Percentiles rank a stretch among this genome's conserved stretches.
These are phyloP conservation scores for Elaphomyces granulatus DNA, from an alignment of 495 filamentous ascomycete genomes.

Conservation along the genomic window DNA sequence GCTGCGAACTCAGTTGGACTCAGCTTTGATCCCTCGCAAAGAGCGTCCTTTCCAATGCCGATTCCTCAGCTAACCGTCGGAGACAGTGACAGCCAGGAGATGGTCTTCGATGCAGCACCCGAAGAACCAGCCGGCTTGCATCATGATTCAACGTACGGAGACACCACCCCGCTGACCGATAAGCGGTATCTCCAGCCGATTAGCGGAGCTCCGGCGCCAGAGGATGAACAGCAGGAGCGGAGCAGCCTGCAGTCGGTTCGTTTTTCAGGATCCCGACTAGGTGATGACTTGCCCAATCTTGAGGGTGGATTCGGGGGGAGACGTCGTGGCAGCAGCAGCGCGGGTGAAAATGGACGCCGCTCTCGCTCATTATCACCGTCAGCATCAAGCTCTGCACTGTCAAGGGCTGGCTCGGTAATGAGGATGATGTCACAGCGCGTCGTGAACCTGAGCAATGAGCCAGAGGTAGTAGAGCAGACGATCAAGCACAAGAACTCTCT, in stretches of 20 bases:
- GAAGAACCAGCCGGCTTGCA: constrained; percentile 40
- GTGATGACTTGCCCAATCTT: constrained; percentile 45
- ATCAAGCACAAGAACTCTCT: constrained; percentile 49
- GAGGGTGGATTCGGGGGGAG: constrained; percentile 37
- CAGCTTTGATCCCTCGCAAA: constrained; percentile 31
- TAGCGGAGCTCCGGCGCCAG: constrained; percentile 37
- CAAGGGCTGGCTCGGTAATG: constrained; percentile 78
- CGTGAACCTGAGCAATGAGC: constrained; percentile 90
- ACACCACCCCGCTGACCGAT: constrained; percentile 53
- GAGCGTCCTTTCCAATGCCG: not conserved
- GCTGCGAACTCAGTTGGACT: constrained; percentile 48
- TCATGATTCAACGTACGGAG: constrained; percentile 41
- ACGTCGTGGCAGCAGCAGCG: constrained; percentile 33
- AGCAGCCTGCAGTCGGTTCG: constrained; percentile 42
- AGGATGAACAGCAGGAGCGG: constrained; percentile 40
- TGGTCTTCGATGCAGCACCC: constrained; percentile 5
- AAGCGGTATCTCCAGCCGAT: constrained; percentile 49
- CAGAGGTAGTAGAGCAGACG: constrained; percentile 61
- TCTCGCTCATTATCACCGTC: constrained; percentile 53
- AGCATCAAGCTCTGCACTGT: constrained; percentile 49
- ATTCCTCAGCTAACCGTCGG: constrained; percentile 6
- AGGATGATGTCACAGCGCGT: constrained; percentile 96
- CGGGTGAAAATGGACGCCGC: constrained; percentile 22
- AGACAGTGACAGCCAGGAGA: constrained; percentile 1
- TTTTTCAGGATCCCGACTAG: constrained; percentile 37